Evolutionary conservation across 805 yeast species (phyloP).

Genomic region (Kuraishia capsulata): DNA sequence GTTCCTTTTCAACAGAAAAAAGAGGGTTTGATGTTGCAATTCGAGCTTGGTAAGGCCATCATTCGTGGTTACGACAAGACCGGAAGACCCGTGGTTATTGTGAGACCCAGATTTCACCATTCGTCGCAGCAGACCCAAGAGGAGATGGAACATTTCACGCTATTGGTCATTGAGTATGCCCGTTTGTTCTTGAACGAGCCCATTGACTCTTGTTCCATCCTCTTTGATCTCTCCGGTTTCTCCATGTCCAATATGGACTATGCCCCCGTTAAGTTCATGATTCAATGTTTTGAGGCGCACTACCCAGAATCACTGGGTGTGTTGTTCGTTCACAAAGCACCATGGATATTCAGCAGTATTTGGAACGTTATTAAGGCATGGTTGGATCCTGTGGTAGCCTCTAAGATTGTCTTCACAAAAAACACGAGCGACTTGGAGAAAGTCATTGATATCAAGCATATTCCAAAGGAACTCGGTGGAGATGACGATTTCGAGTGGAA

Average conservation of each 20-base stretch:
- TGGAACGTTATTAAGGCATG: slow-evolving; percentile 91
- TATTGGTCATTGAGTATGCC: slow-evolving; percentile 73
- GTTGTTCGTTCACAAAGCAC: slow-evolving; percentile 84
- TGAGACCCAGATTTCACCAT: slow-evolving; percentile 72
- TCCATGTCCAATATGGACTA: slow-evolving; percentile 91
- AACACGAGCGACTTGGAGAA: slow-evolving; percentile 55
- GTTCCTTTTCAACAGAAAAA: slow-evolving; percentile 37
- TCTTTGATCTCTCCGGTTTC: slow-evolving; percentile 83
- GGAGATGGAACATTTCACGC: slow-evolving; percentile 69
- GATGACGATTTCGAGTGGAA: slow-evolving; percentile 45
- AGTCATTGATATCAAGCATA: slow-evolving; percentile 45
- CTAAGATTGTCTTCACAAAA: slow-evolving; percentile 81
- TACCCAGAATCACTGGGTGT: slow-evolving; percentile 91
- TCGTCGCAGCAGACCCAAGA: slow-evolving; percentile 57
- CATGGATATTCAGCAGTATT: slow-evolving; percentile 92
- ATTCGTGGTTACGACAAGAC: slow-evolving; percentile 66
- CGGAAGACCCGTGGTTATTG: slow-evolving; percentile 72
- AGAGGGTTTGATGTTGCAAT: slow-evolving; percentile 43
- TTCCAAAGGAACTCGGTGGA: slow-evolving; percentile 77
- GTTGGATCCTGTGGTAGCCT: slow-evolving; percentile 95
- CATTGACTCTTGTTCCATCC: slow-evolving; percentile 69
- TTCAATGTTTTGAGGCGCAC: slow-evolving; percentile 87
- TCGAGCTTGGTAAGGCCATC: slow-evolving; percentile 59
- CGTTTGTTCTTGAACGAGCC: slow-evolving; percentile 68
- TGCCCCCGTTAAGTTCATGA: slow-evolving; percentile 80